Evolutionary conservation across 2,329 filamentous ascomycete genomes (phyloP).

Genomic region (Podosphaera fusca): DNA sequence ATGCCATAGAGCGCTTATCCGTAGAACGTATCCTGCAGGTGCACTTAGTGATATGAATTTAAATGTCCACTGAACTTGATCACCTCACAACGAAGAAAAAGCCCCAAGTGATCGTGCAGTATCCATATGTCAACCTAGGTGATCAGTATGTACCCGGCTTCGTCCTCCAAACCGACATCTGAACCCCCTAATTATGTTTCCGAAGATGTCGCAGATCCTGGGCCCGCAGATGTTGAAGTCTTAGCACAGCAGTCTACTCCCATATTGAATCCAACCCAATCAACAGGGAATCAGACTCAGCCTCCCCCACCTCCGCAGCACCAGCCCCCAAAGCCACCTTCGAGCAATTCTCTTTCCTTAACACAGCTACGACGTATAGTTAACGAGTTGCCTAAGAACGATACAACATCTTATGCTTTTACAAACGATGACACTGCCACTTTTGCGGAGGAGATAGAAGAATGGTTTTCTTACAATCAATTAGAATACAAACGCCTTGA

Average conservation of each 20-base stretch:
- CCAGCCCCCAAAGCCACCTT: conserved; percentile 15
- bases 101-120: no score
- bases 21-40: no score
- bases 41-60: no score
- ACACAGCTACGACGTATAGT: conserved; percentile 52
- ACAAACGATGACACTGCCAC: conserved; percentile 49
- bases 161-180: conserved; percentile 3
- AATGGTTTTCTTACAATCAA: conserved; percentile 89
- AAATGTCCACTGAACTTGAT: no score
- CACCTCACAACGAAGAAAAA: no score
- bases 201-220: conserved; percentile 21
- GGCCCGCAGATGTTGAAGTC: conserved; percentile 17
- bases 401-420: conserved; percentile 66
- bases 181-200: conserved; percentile 8
- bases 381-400: conserved; percentile 45
- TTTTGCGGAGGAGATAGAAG: conserved; percentile 75
- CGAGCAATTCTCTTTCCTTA: conserved; percentile 29
- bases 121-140: not conserved
- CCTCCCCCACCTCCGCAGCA: conserved; percentile 18
- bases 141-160: not conserved
- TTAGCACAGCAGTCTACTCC: conserved; percentile 8
- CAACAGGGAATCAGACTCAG: conserved; percentile 16
- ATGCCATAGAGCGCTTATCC: no score
- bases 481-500: conserved; percentile 64
- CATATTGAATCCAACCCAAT: conserved; percentile 12